phyloP scores from a whole-genome alignment of 352 stramenopile genomes.

The Phytopythium aichiense region DNA sequence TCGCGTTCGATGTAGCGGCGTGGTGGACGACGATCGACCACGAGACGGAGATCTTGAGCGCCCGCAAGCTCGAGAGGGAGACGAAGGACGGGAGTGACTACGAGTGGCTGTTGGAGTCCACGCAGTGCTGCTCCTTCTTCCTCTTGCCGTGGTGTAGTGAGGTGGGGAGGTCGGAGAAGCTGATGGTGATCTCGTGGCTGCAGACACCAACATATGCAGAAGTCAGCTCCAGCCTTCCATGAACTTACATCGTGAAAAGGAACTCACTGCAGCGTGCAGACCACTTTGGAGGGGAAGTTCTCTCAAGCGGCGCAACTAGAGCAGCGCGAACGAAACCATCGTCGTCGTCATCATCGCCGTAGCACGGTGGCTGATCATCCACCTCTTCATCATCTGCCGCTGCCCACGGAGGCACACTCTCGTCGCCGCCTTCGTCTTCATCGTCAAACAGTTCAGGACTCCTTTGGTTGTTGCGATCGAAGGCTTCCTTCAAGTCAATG shows the following conservation, averaged over 20 bases:
- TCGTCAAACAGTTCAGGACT: constrained; percentile 3
- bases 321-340: constrained; percentile 13
- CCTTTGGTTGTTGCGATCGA: constrained; percentile 2
- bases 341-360: constrained; percentile 7
- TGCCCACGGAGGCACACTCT: neutral
- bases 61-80: neutral
- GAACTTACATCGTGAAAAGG: neutral
- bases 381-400: neutral
- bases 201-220: no score
- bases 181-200: no score
- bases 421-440: constrained; percentile 11
- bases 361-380: constrained; percentile 10
- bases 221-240: no score
- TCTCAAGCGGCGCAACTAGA: constrained; percentile 7
- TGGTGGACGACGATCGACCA: constrained; percentile 5
- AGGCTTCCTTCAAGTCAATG: neutral
- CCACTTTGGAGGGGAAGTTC: constrained; percentile 1
- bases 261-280: neutral
- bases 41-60: neutral
- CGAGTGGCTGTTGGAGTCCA: neutral
- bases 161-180: no score
- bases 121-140: no score
- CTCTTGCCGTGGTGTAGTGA: no score
- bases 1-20: constrained; percentile 5
- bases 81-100: neutral